Evolutionary conservation across 2,329 filamentous ascomycete genomes (phyloP), one percentile per base, ranked within the genome.

Genomic region (Aurifilum marmelostoma): DNA sequence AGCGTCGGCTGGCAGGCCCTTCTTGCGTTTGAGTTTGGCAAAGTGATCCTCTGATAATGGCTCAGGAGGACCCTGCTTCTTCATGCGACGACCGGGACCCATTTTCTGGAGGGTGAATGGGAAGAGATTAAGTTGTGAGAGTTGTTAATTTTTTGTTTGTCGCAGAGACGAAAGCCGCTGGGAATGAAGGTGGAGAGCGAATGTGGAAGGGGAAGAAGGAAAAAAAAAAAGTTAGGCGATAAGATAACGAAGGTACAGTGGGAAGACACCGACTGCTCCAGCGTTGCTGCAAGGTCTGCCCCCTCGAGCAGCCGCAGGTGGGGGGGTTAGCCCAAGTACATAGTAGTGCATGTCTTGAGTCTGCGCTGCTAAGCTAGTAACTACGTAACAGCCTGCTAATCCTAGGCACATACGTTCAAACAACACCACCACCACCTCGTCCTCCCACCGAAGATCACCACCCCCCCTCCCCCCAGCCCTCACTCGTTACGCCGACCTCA

Each of bases 21-120:
- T 89, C 84, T 98, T 98, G 79, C 94, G 89, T 87, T 98, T 97
- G 71, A 91, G 80, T 77, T 90, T 93, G 64, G 90, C 89, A 75
- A 91, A 90, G 76, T 92, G 88, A 73, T 89, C 88, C 77, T 97
- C 93, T 73, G 96, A 93, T 73, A 97, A 87, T 73, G 91, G 86
- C 76, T 91, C 88, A 66, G 96, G 96, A 73, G 91, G 86, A 67
- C 94, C 95, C 87, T 98, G 96, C 83, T 97, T 97, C 80, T 94
- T 92, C 91, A 97, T 97, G 76, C 94, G 93, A 79, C 94, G 92
- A 79, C 94, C 92, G 72, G 89, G 88, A 84, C 93, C 94, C 94
- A 97, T 97, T 77, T 79, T 61, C 12, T 6, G 29, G 12, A 61
- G 3, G 7, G 8, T 1, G 21, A 39, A 21, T 41, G n/a, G 32